Evolutionary conservation across 495 filamentous ascomycete genomes (phyloP).

Genomic region (Podospora didyma): DNA sequence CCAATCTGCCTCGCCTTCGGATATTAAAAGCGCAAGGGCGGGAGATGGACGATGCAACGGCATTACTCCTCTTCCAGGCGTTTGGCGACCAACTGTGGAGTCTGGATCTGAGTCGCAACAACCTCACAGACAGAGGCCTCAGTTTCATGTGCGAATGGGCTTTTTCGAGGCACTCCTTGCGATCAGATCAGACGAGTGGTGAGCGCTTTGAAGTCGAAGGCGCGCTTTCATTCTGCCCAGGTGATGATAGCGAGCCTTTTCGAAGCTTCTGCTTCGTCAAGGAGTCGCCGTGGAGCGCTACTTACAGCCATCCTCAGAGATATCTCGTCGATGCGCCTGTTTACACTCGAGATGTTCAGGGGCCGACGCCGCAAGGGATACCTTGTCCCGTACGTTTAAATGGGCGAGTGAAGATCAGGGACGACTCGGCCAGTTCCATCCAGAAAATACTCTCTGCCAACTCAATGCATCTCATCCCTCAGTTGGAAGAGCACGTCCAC

Average conservation of each 20-base stretch:
- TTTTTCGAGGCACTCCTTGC: slow-evolving; percentile 14
- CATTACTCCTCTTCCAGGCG: slow-evolving; percentile 21
- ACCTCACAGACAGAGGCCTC: slow-evolving; percentile 31
- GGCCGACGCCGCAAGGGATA: background rate
- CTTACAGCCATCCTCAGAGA: slow-evolving; percentile 30
- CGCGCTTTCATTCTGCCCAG: slow-evolving; percentile 14
- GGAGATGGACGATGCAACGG: slow-evolving; percentile 32
- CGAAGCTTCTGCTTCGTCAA: slow-evolving; percentile 32
- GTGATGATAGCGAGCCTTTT: slow-evolving; percentile 21
- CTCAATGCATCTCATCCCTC: background rate
- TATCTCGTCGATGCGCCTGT: slow-evolving; percentile 38
- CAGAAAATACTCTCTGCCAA: slow-evolving; percentile 25
- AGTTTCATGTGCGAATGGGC: slow-evolving; percentile 17
- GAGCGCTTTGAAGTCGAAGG: slow-evolving; percentile 35
- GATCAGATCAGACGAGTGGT: slow-evolving; percentile 7
- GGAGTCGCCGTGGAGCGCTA: slow-evolving; percentile 34
- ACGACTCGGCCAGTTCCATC: slow-evolving; percentile 28
- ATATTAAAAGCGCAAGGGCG: slow-evolving; percentile 35
- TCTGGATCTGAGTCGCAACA: slow-evolving; percentile 42
- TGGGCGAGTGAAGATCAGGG: slow-evolving; percentile 22
- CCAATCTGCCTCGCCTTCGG: slow-evolving; percentile 32
- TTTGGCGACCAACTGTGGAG: slow-evolving; percentile 41
- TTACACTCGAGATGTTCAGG: slow-evolving; percentile 17
- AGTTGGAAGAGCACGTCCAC: slow-evolving; percentile 6
- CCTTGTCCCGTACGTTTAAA: slow-evolving; percentile 17